Evolutionary conservation across 1,139 yeast genomes (phyloP).

Genomic region (Candida sanyaensis): DNA sequence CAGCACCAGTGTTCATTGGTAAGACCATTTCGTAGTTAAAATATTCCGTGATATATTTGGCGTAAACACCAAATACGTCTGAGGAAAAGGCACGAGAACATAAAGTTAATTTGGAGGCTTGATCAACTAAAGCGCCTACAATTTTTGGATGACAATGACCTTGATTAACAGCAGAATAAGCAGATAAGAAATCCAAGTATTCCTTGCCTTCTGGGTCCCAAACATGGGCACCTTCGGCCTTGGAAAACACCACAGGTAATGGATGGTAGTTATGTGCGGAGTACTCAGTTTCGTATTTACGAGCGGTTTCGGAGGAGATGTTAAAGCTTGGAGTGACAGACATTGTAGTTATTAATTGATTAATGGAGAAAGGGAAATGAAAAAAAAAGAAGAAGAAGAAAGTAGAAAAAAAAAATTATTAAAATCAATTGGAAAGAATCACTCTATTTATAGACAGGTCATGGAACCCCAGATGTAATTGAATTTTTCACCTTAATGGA

Average conservation of each 20-base stretch:
- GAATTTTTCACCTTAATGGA: background rate
- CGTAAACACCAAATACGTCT: slow-evolving; percentile 84
- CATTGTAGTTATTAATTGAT: slow-evolving; percentile 5
- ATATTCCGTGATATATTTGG: slow-evolving; percentile 85
- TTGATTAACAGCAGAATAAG: slow-evolving; percentile 96
- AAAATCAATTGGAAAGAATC: background rate
- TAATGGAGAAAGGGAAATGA: background rate
- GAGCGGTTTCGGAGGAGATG: slow-evolving; percentile 67
- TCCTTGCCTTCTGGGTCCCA: slow-evolving; percentile 98
- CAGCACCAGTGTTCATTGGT: slow-evolving; percentile 99
- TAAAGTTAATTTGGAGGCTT: slow-evolving; percentile 80
- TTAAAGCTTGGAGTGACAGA: slow-evolving; percentile 26
- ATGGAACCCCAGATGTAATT: background rate
- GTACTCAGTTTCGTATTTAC: slow-evolving; percentile 70
- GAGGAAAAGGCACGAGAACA: slow-evolving; percentile 93
- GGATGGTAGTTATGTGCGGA: slow-evolving; percentile 99
- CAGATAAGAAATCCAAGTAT: slow-evolving; percentile 84
- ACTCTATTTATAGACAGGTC: background rate
- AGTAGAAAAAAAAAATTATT: background rate
- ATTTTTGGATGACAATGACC: slow-evolving; percentile 98
- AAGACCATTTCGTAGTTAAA: slow-evolving; percentile 90
- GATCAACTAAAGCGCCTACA: slow-evolving; percentile 80
- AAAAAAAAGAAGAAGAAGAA: background rate
- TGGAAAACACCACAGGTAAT: slow-evolving; percentile 87
- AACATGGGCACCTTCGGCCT: slow-evolving; percentile 88